These are phyloP conservation scores for Diversispora epigaea DNA, from an alignment of 192 early-diverging fungal genomes.

Conservation along the genomic window DNA sequence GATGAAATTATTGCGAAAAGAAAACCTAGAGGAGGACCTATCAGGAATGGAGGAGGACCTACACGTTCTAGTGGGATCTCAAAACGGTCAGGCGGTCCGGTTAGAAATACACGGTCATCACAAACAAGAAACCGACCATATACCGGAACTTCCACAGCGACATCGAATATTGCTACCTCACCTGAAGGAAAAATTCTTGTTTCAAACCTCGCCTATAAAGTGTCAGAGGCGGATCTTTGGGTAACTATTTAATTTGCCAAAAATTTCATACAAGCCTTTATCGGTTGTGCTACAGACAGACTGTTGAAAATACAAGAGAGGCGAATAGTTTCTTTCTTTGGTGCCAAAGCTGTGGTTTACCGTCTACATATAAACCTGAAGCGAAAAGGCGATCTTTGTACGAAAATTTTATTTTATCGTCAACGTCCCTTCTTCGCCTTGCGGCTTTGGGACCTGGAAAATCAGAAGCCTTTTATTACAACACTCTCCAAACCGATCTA, in stretches of 20 bases:
- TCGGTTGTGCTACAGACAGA: slow-evolving; percentile 26
- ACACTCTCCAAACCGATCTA: slow-evolving; percentile 17
- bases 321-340: slow-evolving; percentile 32
- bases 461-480: slow-evolving; percentile 19
- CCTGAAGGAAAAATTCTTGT: slow-evolving; percentile 56
- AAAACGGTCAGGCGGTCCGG: slow-evolving; percentile 35
- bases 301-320: slow-evolving; percentile 20
- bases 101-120: slow-evolving; percentile 38
- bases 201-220: slow-evolving; percentile 57
- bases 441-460: slow-evolving; percentile 33
- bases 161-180: slow-evolving; percentile 33
- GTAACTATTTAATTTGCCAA: slow-evolving; percentile 43
- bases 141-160: slow-evolving; percentile 37
- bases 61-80: slow-evolving; percentile 32
- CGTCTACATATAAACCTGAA: slow-evolving; percentile 18
- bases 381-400: slow-evolving; percentile 32
- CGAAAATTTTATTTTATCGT: slow-evolving; percentile 30
- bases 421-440: slow-evolving; percentile 27
- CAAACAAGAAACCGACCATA: slow-evolving; percentile 37
- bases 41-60: slow-evolving; percentile 28
- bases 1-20: slow-evolving; percentile 49
- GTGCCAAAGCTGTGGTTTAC: slow-evolving; percentile 35
- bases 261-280: slow-evolving; percentile 26
- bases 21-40: slow-evolving; percentile 32
- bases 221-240: slow-evolving; percentile 53